Base-by-base conservation (phyloP, 208 protist species). In the Angomonas desouzai region DNA sequence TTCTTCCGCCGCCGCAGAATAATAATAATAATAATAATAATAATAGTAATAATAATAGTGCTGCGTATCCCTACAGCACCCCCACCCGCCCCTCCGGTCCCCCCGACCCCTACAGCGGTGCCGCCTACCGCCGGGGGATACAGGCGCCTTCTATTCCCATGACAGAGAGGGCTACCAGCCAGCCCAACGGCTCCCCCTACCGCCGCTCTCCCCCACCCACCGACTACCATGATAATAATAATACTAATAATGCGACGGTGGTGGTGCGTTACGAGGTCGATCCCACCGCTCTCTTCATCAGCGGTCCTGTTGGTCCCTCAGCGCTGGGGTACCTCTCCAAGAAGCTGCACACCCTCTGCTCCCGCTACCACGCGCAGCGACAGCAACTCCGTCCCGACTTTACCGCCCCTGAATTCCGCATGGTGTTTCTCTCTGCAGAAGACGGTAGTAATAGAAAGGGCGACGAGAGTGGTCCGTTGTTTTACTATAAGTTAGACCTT, bases 211-310 rank as follows among this genome's bases (percentile, higher is more conserved):
- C n/a, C n/a, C n/a, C n/a, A n/a, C n/a, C n/a, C n/a, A n/a, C n/a
- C n/a, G n/a, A n/a, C n/a, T n/a, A n/a, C n/a, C n/a, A 43, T 43
- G 13, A 43, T 43, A 43, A 43, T 43, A 51, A 51, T 51, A 51
- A 51, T 51, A 51, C 9, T 51, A 23, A 23, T 23, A 23, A 23
- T 13, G 20, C 9, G 10, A 51, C 45, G 3, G 74, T 91, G 9
- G 66, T 83, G 20, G 72, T 91, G 0, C 80, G 73, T n/a, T 87
- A 85, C 65, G 79, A 85, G 27, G 49, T 83, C 3, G 65, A 85
- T 58, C 84, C 80, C 0, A 74, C 81, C 13, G 76, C 77, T 23
- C 63, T 87, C 28, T 69, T 71, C 56, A 60, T 91, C 13, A 67
- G 62, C 1, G 84, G 84, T 0, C 62, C 57, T 3, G 77, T 87